Percentiles rank a stretch among this genome's conserved stretches.
Conservation (phyloP, 192 early-diverging fungal genomes). For the Lobosporangium transversale region DNA sequence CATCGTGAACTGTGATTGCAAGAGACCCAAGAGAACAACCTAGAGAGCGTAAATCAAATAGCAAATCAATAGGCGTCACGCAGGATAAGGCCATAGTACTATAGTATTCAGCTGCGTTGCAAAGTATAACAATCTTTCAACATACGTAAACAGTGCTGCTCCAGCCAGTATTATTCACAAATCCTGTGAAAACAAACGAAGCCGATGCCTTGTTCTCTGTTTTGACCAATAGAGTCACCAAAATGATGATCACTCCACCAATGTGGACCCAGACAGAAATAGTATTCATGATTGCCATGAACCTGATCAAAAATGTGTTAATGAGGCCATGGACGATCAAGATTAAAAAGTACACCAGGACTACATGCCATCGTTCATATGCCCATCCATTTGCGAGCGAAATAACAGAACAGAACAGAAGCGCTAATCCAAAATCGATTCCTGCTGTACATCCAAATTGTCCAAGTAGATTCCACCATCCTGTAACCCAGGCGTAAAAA, state of each 20-base stretch:
- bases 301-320: conserved; percentile 47
- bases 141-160: conserved; percentile 45
- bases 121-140: too few relatives aligned
- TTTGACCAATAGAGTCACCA: conserved; percentile 54
- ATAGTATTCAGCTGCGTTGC: too few relatives aligned
- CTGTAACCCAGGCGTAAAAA: conserved; percentile 58
- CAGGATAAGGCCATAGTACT: too few relatives aligned
- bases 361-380: conserved; percentile 40
- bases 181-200: conserved; percentile 57
- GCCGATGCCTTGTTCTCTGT: conserved; percentile 51
- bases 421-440: conserved; percentile 31
- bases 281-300: conserved; percentile 51
- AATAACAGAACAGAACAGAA: conserved; percentile 53
- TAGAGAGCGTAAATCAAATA: too few relatives aligned
- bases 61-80: too few relatives aligned
- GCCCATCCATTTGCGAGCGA: conserved; percentile 28
- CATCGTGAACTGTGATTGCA: conserved; percentile 60
- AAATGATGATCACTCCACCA: conserved; percentile 56
- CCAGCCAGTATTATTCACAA: conserved; percentile 61
- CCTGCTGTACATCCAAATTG: conserved; percentile 61
- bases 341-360: conserved; percentile 55
- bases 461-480: conserved; percentile 64
- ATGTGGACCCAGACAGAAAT: conserved; percentile 52
- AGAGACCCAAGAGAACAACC: conserved; percentile 59
- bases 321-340: conserved; percentile 45